These are phyloP conservation scores for Scheffersomyces cryptocercus DNA, from an alignment of 1,139 yeast species.

Conservation along the genomic window DNA sequence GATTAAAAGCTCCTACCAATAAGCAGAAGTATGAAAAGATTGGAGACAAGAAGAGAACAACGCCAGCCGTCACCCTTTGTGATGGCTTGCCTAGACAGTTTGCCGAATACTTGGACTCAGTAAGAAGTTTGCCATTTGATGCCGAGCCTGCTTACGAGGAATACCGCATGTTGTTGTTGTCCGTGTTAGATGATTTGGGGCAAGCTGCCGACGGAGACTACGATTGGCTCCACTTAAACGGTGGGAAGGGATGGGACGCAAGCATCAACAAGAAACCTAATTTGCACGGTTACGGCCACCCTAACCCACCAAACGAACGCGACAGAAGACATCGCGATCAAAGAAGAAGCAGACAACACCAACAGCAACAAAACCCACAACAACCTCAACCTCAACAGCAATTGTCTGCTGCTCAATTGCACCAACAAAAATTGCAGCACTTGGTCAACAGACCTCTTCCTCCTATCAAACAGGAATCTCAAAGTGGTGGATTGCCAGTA, in stretches of 20 bases:
- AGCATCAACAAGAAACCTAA: conserved; percentile 82
- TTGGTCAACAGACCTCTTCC: conserved; percentile 54
- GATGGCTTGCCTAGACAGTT: conserved; percentile 84
- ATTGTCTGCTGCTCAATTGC: conserved; percentile 45
- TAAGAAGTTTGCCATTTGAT: conserved; percentile 82
- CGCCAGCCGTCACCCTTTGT: conserved; percentile 76
- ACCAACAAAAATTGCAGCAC: conserved; percentile 53
- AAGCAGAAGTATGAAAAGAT: conserved; percentile 95
- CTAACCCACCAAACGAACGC: conserved; percentile 44
- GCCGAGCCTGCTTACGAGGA: conserved; percentile 95
- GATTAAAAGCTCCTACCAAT: conserved; percentile 96
- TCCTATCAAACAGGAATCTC: conserved; percentile 48
- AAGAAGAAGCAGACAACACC: conserved; percentile 44
- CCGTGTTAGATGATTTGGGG: conserved; percentile 69
- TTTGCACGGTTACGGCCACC: conserved; percentile 85
- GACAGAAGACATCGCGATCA: conserved; percentile 43
- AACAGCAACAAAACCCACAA: conserved; percentile 24
- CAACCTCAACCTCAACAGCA: conserved; percentile 32
- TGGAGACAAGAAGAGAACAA: conserved; percentile 90
- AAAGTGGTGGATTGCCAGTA: conserved; percentile 13
- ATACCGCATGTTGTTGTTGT: conserved; percentile 71
- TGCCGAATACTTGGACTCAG: conserved; percentile 82
- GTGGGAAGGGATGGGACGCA: conserved; percentile 92
- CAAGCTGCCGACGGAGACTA: conserved; percentile 81
- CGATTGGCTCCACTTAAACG: conserved; percentile 93